These are phyloP conservation scores for Cubamyces sp. DNA, from an alignment of 768 basidiomycete species.

Conservation along the genomic window DNA sequence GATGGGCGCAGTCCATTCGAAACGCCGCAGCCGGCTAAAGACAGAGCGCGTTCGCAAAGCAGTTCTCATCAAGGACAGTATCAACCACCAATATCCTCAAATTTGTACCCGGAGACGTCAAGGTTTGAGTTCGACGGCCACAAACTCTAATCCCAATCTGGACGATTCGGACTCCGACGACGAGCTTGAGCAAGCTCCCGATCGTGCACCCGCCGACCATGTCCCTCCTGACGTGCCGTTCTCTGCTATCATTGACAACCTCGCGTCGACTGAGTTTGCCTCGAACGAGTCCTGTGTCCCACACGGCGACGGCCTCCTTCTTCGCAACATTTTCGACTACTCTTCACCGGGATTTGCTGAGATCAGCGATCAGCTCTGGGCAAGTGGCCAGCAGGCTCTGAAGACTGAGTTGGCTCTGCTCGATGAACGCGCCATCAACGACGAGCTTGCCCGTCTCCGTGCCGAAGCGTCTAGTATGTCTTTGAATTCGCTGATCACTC, in stretches of 20 bases:
- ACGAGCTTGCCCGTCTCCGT: too few relatives aligned
- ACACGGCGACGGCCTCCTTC: background rate
- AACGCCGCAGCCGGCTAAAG: background rate
- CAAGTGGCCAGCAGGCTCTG: too few relatives aligned
- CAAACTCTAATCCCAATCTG: background rate
- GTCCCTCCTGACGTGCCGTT: background rate
- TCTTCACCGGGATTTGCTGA: background rate
- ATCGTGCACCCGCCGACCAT: too few relatives aligned
- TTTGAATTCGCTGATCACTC: too few relatives aligned
- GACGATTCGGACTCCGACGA: too few relatives aligned
- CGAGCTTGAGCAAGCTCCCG: too few relatives aligned
- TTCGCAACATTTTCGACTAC: background rate
- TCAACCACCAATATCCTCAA: background rate
- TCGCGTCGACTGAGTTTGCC: background rate
- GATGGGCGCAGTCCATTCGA: conserved; percentile 4
- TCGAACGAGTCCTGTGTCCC: too few relatives aligned
- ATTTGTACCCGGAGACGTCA: background rate
- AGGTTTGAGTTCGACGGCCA: background rate
- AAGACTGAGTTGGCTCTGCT: too few relatives aligned
- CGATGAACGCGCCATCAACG: too few relatives aligned
- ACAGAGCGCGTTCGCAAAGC: background rate
- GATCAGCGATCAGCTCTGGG: background rate
- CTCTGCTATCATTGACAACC: background rate
- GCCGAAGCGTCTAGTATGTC: too few relatives aligned
- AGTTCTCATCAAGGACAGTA: conserved; percentile 1